Evolutionary conservation across 768 basidiomycete genomes (phyloP).

Genomic region (Tricholoma sp.): DNA sequence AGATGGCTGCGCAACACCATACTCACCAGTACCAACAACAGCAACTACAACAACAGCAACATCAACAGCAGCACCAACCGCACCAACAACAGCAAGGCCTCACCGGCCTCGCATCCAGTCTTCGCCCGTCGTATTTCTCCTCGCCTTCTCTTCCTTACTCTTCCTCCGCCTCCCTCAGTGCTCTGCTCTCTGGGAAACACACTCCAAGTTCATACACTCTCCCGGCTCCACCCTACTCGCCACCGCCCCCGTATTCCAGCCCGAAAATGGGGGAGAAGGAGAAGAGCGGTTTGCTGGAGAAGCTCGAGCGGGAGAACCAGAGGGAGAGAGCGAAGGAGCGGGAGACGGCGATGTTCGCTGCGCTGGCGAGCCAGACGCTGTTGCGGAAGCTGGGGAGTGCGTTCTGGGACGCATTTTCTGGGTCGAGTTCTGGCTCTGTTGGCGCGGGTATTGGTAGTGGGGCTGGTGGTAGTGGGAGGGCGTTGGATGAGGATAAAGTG

Average conservation of each 20-base stretch:
- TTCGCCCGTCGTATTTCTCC: slow-evolving; percentile 31
- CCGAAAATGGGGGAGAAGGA: slow-evolving; percentile 24
- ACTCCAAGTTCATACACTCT: slow-evolving; percentile 13
- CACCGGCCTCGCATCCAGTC: slow-evolving; percentile 34
- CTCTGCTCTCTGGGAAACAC: slow-evolving; percentile 46
- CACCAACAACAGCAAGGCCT: slow-evolving; percentile 9
- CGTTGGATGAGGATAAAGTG: slow-evolving; percentile 76
- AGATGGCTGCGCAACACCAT: slow-evolving; percentile 76
- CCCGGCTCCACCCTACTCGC: slow-evolving; percentile 9
- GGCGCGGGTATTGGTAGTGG: slow-evolving; percentile 10
- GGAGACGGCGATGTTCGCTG: slow-evolving; percentile 56
- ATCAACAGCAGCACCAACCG: slow-evolving; percentile 33
- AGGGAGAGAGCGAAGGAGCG: slow-evolving; percentile 27
- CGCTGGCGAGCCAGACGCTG: slow-evolving; percentile 77
- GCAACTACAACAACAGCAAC: slow-evolving; percentile 21
- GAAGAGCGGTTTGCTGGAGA: slow-evolving; percentile 23
- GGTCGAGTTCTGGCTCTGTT: slow-evolving; percentile 23
- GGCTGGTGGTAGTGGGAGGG: slow-evolving; percentile 20
- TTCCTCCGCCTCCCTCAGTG: slow-evolving; percentile 17
- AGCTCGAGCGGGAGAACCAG: slow-evolving; percentile 17
- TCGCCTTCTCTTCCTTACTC: slow-evolving; percentile 7
- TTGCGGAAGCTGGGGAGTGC: slow-evolving; percentile 64
- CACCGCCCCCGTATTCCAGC: slow-evolving; percentile 29
- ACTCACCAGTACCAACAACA: slow-evolving; percentile 31
- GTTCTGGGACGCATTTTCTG: slow-evolving; percentile 90